Conservation (phyloP, 345 rosid species). For the Boechera retrofracta region DNA sequence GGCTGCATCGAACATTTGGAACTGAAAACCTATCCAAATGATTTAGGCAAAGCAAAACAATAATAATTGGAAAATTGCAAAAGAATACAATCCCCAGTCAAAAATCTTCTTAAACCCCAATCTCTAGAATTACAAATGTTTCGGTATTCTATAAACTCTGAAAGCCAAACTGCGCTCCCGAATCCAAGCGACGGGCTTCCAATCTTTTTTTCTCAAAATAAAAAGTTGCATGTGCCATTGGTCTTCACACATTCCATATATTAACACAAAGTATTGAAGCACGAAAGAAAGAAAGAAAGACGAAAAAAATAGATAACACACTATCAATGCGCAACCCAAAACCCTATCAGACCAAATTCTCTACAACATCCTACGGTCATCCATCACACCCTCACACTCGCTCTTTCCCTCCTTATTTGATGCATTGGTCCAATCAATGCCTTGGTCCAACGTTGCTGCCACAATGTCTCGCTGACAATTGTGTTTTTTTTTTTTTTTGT, state of each 20-base stretch:
- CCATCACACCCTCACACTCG: constrained; percentile 40
- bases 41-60: background rate
- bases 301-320: constrained; percentile 25
- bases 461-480: constrained; percentile 26
- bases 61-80: background rate
- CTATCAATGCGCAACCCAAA: constrained; percentile 39
- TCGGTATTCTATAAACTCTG: constrained; percentile 41
- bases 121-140: constrained; percentile 42
- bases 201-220: constrained; percentile 5
- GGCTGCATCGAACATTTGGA: background rate
- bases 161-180: constrained; percentile 40
- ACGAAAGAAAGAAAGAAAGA: constrained; percentile 19
- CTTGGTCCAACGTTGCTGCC: constrained; percentile 37
- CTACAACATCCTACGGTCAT: constrained; percentile 38
- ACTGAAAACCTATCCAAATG: background rate
- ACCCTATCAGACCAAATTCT: constrained; percentile 42
- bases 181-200: constrained; percentile 43
- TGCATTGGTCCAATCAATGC: constrained; percentile 34
- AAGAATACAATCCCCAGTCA: constrained; percentile 7
- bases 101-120: constrained; percentile 32
- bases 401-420: constrained; percentile 23
- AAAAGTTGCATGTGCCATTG: constrained; percentile 39
- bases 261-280: constrained; percentile 42
- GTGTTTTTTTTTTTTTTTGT: background rate
- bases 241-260: constrained; percentile 42